Base-by-base conservation (phyloP, 257 asterid genomes). In the Lithospermum erythrorhizon region DNA sequence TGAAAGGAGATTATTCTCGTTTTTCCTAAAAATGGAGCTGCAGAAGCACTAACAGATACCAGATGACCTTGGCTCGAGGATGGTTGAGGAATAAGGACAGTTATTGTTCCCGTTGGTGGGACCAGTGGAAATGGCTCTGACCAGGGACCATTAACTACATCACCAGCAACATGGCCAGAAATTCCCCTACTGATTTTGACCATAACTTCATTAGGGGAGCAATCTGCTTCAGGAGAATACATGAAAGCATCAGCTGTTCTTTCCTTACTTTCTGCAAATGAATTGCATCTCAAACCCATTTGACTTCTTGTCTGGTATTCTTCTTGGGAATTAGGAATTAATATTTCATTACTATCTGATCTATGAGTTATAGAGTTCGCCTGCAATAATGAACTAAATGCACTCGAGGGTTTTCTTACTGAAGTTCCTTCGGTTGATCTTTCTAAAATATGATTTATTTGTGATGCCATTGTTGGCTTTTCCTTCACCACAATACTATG, bases 81-180 rank as follows among this genome's bases (percentile, higher is more conserved):
- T 55, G 85, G 85, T 67, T 88, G 93, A 69, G 96, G 95, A 71
- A 91, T 83, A 57, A 82, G 71, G 72, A 88, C 82, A 74, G 83
- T 82, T 60, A 84, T 74, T 57, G 94, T 81, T 75, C 98, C 98
- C 61, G 98, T 82, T 65, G 93, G 93, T 5, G 98, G 98, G 66
- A 84, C 90, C 66, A 91, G 86, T 19, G 87, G 74, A 82, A 88
- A 91, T 23, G 87, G 82, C 63, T 70, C 68, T 59, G 98, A 91
- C 98, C 98, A 91, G 57, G 85, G 79, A 49, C 58, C 65, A 64
- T 75, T 82, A 20, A 84, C 78, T 64, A 71, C 63, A 67, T 70
- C 77, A 64, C 76, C 84, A 58, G 67, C 25, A 53, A 70, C 73
- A 16, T 82, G 72, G 72, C 66, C 69, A 53, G 84, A 79, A 55